Evolutionary conservation across 768 basidiomycete genomes (phyloP).

Genomic region (Ramaria sp.): DNA sequence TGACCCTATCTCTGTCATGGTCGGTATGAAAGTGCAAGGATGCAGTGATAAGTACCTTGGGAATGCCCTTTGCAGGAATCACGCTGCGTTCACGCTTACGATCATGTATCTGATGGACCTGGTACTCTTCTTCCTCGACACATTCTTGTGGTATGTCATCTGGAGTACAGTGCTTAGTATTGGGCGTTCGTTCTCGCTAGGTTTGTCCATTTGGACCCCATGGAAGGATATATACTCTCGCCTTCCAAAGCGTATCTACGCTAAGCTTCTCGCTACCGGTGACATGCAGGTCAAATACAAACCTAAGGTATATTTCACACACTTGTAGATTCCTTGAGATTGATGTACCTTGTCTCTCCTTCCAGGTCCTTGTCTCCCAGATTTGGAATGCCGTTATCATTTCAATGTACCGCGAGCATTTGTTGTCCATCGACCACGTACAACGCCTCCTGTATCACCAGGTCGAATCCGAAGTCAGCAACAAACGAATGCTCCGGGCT

Average conservation of each 20-base stretch:
- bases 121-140: conserved; percentile 97
- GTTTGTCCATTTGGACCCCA: conserved; percentile 97
- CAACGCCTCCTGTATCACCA: conserved; percentile 97
- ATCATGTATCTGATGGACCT: conserved; percentile 99
- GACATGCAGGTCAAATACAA: conserved; percentile 99
- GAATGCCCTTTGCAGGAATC: conserved; percentile 72
- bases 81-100: conserved; percentile 86
- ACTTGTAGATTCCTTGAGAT: background rate
- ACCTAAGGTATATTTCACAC: conserved; percentile 57
- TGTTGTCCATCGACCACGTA: conserved; percentile 95
- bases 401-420: conserved; percentile 98
- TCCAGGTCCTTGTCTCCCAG: conserved; percentile 86
- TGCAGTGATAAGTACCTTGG: conserved; percentile 85
- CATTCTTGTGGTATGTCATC: conserved; percentile 99
- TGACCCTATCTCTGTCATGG: conserved; percentile 94
- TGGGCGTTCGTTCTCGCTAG: conserved; percentile 80
- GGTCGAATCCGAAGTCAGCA: conserved; percentile 79
- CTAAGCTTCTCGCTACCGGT: conserved; percentile 87
- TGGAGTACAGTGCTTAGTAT: conserved; percentile 96
- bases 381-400: conserved; percentile 99
- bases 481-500: conserved; percentile 81
- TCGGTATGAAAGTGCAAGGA: conserved; percentile 83
- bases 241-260: conserved; percentile 95
- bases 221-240: conserved; percentile 97
- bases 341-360: background rate